Evolutionary conservation across 2,329 filamentous ascomycete genomes (phyloP).

Genomic region (Kalmusia sp.): DNA sequence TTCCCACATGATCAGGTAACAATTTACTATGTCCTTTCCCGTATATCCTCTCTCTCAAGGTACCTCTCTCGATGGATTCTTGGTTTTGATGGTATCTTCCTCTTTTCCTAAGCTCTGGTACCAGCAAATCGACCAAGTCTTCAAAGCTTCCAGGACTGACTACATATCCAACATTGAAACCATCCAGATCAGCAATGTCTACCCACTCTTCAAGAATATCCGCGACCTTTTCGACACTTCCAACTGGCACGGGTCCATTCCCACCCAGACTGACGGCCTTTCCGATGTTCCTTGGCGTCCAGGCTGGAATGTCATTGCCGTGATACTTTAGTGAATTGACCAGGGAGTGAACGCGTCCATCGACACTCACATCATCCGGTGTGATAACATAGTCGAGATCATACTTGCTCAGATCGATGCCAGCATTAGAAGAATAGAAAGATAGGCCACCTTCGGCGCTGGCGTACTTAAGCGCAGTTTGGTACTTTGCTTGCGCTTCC

Average conservation of each 20-base stretch:
- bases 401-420: constrained; percentile 65
- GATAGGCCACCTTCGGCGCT: constrained; percentile 69
- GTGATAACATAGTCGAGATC: constrained; percentile 49
- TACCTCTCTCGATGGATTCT: constrained; percentile 13
- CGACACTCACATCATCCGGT: constrained; percentile 26
- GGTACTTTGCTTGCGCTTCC: constrained; percentile 67
- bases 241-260: constrained; percentile 67
- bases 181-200: constrained; percentile 71
- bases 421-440: constrained; percentile 75
- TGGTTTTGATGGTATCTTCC: constrained; percentile 11
- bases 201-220: constrained; percentile 73
- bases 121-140: constrained; percentile 19
- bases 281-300: constrained; percentile 20
- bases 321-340: constrained; percentile 15
- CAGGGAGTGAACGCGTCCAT: constrained; percentile 14
- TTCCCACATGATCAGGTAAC: constrained; percentile 19
- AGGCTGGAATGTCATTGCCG: constrained; percentile 17
- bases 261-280: constrained; percentile 66
- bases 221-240: constrained; percentile 67
- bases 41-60: constrained; percentile 23
- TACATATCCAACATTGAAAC: constrained; percentile 68
- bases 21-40: constrained; percentile 18
- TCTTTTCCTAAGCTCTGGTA: constrained; percentile 19
- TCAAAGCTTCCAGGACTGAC: constrained; percentile 23
- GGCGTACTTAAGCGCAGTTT: constrained; percentile 66